These are phyloP conservation scores for Chaetomidium leptoderma DNA, from an alignment of 495 filamentous ascomycete species.

Conservation along the genomic window DNA sequence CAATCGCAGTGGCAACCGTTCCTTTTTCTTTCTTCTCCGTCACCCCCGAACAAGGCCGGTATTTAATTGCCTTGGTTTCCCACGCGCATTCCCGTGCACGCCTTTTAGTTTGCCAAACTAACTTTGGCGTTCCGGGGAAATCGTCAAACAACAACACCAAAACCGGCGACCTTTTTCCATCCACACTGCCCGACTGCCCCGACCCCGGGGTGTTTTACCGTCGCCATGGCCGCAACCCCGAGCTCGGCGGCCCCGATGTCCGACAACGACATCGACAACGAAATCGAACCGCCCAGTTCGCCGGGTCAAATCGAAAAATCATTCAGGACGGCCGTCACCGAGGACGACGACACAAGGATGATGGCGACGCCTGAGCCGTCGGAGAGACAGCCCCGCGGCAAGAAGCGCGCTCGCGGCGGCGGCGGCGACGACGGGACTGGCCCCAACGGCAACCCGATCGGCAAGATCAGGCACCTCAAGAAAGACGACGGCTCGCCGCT, in stretches of 20 bases:
- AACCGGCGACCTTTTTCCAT: not conserved
- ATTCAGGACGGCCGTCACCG: slow-evolving; percentile 33
- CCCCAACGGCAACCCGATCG: slow-evolving; percentile 51
- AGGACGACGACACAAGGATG: slow-evolving; percentile 35
- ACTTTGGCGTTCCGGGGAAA: not conserved
- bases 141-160: not conserved
- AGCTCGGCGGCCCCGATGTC: slow-evolving; percentile 31
- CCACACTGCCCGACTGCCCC: not conserved
- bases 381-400: slow-evolving; percentile 31
- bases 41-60: not conserved
- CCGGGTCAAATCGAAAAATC: slow-evolving; percentile 32
- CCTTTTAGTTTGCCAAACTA: not conserved
- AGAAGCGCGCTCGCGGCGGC: slow-evolving; percentile 36
- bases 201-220: not conserved
- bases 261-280: too few species aligned
- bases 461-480: slow-evolving; percentile 93
- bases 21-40: not conserved
- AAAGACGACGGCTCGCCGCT: slow-evolving; percentile 96
- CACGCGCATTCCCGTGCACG: slow-evolving; percentile 2
- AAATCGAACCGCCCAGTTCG: slow-evolving; percentile 31
- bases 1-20: not conserved
- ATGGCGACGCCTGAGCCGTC: slow-evolving; percentile 32
- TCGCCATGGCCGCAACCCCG: slow-evolving; percentile 34
- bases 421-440: slow-evolving; percentile 34
- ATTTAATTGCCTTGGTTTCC: not conserved